Percentiles rank a stretch among this genome's conserved stretches.
phyloP scores from a whole-genome alignment of 192 early-diverging fungal species.

The Bifiguratus adelaidae region DNA sequence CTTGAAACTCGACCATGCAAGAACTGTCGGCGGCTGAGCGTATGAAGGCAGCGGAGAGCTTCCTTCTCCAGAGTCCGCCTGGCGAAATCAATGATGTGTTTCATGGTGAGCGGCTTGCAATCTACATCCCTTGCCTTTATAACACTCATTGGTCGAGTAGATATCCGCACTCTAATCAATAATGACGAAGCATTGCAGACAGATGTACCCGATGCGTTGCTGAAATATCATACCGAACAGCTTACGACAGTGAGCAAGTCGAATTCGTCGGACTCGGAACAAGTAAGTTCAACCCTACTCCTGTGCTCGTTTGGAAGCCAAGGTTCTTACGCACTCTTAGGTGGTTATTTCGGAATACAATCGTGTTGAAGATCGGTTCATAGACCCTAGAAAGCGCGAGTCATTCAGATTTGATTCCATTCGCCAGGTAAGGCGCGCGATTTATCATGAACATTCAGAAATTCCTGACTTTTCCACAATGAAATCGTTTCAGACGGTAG shows the following conservation, averaged over 20 bases:
- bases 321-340: constrained; percentile 16
- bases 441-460: too few relatives aligned
- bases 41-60: constrained; percentile 62
- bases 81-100: constrained; percentile 96
- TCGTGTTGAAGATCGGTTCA: constrained; percentile 51
- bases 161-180: constrained; percentile 76
- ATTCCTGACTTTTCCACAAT: too few relatives aligned
- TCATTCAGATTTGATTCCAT: constrained; percentile 78
- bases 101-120: constrained; percentile 54
- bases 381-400: constrained; percentile 63
- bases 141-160: constrained; percentile 28
- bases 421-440: constrained; percentile 25
- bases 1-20: too few relatives aligned
- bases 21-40: constrained; percentile 37
- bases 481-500: too few relatives aligned
- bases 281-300: constrained; percentile 21
- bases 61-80: constrained; percentile 84
- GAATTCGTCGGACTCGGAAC: constrained; percentile 42
- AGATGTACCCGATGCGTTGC: constrained; percentile 55
- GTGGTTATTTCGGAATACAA: constrained; percentile 70
- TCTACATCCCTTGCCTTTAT: neutral
- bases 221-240: constrained; percentile 79
- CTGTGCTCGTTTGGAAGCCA: neutral
- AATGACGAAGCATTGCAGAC: constrained; percentile 65
- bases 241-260: constrained; percentile 56